Conservation (phyloP, 2,329 filamentous ascomycete genomes). For the Penicillium sp. region DNA sequence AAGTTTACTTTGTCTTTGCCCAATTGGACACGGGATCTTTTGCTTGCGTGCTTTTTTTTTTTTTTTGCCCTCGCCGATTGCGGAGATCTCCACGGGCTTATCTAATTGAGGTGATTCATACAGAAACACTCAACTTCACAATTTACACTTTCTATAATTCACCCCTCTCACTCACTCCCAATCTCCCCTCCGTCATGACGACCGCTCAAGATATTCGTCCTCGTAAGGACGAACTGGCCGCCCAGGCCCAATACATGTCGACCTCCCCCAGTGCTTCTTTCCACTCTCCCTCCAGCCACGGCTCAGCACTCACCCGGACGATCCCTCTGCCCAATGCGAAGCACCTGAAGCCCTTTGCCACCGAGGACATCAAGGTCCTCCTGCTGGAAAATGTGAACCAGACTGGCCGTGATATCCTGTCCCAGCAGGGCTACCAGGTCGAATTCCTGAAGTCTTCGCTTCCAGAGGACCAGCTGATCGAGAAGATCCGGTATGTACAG, state of each 20-base stretch:
- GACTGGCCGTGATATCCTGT: constrained; percentile 82
- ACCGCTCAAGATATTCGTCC: constrained; percentile 41
- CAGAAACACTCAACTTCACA: neutral
- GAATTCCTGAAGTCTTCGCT: constrained; percentile 88
- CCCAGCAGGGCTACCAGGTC: constrained; percentile 90
- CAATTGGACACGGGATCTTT: too few relatives aligned
- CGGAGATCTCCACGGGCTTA: constrained; percentile 22
- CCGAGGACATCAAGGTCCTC: constrained; percentile 93
- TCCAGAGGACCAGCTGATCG: constrained; percentile 89
- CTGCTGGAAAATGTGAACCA: constrained; percentile 95
- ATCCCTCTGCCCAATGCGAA: constrained; percentile 60
- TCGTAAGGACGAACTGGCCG: constrained; percentile 31
- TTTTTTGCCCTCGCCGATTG: constrained; percentile 15
- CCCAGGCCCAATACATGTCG: constrained; percentile 69
- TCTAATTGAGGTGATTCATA: constrained; percentile 21
- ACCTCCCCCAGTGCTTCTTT: constrained; percentile 76
- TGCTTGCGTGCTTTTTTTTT: constrained; percentile 3
- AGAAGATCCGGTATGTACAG: constrained; percentile 90
- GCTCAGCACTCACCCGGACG: constrained; percentile 48
- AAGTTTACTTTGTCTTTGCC: too few relatives aligned
- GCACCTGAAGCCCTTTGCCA: constrained; percentile 92
- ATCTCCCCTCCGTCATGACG: constrained; percentile 25
- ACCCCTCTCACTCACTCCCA: constrained; percentile 4
- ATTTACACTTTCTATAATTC: neutral
- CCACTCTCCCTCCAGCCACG: constrained; percentile 71